A percentile compares a stretch with the other conserved stretches of the same genome.
phyloP scores from a whole-genome alignment of 1,139 yeast species.

The Komagataea norvegica region DNA sequence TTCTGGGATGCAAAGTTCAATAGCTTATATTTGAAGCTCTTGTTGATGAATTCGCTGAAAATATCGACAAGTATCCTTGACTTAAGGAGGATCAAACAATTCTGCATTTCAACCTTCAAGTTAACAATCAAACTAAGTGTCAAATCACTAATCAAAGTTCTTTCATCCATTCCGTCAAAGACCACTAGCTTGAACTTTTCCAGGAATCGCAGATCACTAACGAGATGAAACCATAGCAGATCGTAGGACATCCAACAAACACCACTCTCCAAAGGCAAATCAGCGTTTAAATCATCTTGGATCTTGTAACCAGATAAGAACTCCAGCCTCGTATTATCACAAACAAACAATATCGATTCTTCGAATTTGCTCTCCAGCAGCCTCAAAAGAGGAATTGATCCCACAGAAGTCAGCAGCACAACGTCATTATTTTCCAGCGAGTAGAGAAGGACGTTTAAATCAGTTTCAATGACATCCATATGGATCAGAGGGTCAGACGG shows the following conservation, averaged over 20 bases:
- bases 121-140: conserved; percentile 2
- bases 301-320: conserved; percentile 1
- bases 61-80: background rate
- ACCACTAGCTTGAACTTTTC: conserved; percentile 2
- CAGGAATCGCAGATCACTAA: background rate
- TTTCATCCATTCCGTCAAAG: conserved; percentile 5
- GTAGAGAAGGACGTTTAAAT: conserved; percentile 1
- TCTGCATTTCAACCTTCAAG: conserved; percentile 1
- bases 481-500: no score
- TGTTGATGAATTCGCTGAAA: background rate
- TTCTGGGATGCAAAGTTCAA: background rate
- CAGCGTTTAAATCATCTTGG: conserved; percentile 1
- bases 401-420: conserved; percentile 4
- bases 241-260: conserved; percentile 8
- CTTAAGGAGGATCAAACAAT: conserved; percentile 2
- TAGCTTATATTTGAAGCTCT: background rate
- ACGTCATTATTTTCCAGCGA: conserved; percentile 6
- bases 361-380: conserved; percentile 4
- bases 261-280: background rate
- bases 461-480: conserved; percentile 5
- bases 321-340: conserved; percentile 2
- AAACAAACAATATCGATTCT: conserved; percentile 3
- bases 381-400: conserved; percentile 3
- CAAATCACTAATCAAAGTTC: conserved; percentile 3
- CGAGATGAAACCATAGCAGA: conserved; percentile 2